Evolutionary conservation across 768 basidiomycete species (phyloP), one percentile per base, ranked within the genome.

Genomic region (Boletus coccyginus): DNA sequence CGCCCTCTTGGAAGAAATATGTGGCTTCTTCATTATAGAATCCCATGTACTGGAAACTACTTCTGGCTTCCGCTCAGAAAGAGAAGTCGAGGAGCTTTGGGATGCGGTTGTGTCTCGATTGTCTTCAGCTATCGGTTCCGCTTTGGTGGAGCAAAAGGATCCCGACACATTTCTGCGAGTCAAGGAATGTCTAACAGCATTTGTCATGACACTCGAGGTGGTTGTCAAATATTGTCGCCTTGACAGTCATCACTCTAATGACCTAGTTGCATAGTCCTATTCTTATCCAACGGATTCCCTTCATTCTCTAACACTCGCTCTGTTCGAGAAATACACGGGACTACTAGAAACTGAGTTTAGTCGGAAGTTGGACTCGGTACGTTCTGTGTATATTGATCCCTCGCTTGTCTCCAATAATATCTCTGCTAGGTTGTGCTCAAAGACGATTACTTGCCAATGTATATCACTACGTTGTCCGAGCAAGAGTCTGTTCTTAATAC

Each of bases 11-110:
- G 90, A 96, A 69, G 93, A 98, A 72, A 91, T 98, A 59, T 89
- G 94, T 38, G 97, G 97, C 0, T 99, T 97, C 73, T 99, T 98
- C 75, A 94, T 99, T 55, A 87, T 98, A 61, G 97, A 99, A 73
- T 87, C 84, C 1, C 88, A 96, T 66, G 94, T 99, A 1, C 81
- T 98, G 8, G 85, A 88, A 61, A 92, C 92, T 0, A 92, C 94
- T 11, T 86, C 87, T 17, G 84, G 81, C 35, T 99, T 99, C 75
- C 85, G 97, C n/a, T 92, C 90, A 16, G 82, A 88, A 61, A 81
- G 86, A 44, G 94, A 98, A 61, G 88, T 98, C 3, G 94, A 98
- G 61, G 94, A 95, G 54, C 81, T 99, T 11, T 98, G 96, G 96
- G 92, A 96, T 59, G 85, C 84, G 13, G 82, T 98, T 53, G 82